Conservation (phyloP, 2,329 filamentous ascomycete species). For the Fusarium burgessii region DNA sequence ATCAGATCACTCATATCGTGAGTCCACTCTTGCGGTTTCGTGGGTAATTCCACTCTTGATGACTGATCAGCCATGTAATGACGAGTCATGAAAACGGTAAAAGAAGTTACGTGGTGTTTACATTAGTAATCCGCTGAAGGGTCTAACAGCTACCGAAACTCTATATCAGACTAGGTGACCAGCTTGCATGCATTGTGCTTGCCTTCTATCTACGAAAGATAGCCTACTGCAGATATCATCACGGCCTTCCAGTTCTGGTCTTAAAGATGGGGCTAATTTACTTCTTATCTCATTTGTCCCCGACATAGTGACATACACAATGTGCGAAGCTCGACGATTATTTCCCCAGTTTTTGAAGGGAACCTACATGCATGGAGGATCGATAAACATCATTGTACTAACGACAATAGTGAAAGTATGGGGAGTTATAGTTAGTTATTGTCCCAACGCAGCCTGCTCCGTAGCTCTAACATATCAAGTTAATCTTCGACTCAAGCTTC, state of each 20-base stretch:
- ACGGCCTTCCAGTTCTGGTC: background rate
- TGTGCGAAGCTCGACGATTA: background rate
- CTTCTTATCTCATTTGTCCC: too few species aligned
- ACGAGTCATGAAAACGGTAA: background rate
- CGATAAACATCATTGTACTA: background rate
- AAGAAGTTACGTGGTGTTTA: background rate
- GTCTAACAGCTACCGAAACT: background rate
- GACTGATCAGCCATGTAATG: too few species aligned
- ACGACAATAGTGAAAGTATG: too few species aligned
- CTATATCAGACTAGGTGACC: background rate
- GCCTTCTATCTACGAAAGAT: background rate
- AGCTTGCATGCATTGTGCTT: background rate
- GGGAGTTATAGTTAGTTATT: too few species aligned
- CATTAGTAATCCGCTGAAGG: background rate
- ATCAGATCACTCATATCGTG: background rate
- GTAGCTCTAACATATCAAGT: fast-evolving
- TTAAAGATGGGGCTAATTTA: fast-evolving
- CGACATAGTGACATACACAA: too few species aligned
- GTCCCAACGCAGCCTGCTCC: fast-evolving
- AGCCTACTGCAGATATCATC: background rate
- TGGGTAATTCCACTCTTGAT: background rate
- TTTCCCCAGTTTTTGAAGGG: background rate
- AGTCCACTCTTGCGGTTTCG: background rate
- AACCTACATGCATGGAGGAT: background rate
- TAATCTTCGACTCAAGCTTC: background rate